phyloP scores from a whole-genome alignment of 2,329 filamentous ascomycete species.

The Colletotrichum magnum region DNA sequence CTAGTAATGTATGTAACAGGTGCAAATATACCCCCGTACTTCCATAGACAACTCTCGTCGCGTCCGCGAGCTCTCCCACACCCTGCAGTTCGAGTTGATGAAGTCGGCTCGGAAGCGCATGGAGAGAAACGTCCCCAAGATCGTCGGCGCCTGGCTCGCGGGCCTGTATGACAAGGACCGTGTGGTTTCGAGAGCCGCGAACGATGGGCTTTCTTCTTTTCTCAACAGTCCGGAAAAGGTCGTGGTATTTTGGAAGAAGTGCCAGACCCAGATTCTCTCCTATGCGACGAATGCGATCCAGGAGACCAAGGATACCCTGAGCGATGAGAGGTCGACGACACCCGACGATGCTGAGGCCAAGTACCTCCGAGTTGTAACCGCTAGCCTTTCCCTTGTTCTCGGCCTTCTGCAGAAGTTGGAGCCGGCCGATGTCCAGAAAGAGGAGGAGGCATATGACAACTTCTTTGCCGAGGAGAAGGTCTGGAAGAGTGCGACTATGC shows the following conservation, averaged over 20 bases:
- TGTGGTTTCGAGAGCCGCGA: conserved; percentile 80
- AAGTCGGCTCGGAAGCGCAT: conserved; percentile 83
- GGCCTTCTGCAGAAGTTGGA: conserved; percentile 66
- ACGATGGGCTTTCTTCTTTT: conserved; percentile 81
- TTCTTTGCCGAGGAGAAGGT: conserved; percentile 77
- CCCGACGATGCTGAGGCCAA: conserved; percentile 89
- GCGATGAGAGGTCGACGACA: conserved; percentile 88
- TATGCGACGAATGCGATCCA: conserved; percentile 85
- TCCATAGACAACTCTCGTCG: conserved; percentile 92
- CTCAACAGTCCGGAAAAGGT: conserved; percentile 87
- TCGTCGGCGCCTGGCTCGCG: conserved; percentile 92
- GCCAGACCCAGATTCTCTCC: conserved; percentile 84
- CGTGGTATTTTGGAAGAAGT: conserved; percentile 82
- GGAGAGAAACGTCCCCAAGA: conserved; percentile 81
- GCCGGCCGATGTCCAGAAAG: conserved; percentile 69
- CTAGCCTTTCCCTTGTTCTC: conserved; percentile 68
- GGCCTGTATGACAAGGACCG: conserved; percentile 90
- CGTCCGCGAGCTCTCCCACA: conserved; percentile 89
- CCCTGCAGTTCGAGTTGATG: conserved; percentile 75
- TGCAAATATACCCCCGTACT: conserved; percentile 86
- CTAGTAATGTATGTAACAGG: conserved; percentile 67
- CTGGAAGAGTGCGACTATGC: conserved; percentile 76
- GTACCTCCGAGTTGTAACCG: conserved; percentile 80
- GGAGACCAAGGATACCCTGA: conserved; percentile 86
- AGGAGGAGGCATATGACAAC: conserved; percentile 72